These are phyloP conservation scores for Chlamydomonas reinhardtii DNA, from an alignment of 163 green algal genomes.

Conservation along the genomic window DNA sequence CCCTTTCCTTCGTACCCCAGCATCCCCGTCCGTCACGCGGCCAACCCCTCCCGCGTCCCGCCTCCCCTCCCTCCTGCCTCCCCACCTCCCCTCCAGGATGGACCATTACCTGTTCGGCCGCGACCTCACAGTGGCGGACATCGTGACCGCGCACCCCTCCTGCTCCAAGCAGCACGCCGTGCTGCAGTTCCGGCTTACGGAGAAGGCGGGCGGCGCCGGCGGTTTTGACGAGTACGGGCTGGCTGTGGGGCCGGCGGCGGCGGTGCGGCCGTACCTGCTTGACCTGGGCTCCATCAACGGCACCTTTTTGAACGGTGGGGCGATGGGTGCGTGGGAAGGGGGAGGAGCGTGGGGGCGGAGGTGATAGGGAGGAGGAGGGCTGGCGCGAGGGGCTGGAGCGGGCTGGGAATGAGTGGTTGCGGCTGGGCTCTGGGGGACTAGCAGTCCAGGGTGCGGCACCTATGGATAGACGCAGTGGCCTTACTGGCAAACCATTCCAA, in stretches of 20 bases:
- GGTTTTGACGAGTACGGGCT: background rate
- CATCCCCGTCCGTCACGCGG: no score
- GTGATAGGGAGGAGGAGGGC: no score
- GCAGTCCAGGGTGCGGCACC: no score
- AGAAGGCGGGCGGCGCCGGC: conserved; percentile 24
- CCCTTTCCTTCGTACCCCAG: no score
- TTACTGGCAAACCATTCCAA: no score
- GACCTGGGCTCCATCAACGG: conserved; percentile 95
- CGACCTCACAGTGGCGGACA: conserved; percentile 89
- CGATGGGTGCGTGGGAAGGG: no score
- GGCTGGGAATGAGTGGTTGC: no score
- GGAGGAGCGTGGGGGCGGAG: no score
- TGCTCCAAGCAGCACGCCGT: conserved; percentile 98
- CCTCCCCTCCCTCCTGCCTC: background rate
- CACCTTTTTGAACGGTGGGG: conserved; percentile 88
- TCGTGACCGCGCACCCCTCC: conserved; percentile 97
- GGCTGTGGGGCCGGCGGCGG: background rate
- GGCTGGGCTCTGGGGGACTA: no score
- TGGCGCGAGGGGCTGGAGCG: no score
- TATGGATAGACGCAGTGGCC: no score
- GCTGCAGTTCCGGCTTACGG: conserved; percentile 81
- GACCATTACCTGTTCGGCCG: conserved; percentile 93
- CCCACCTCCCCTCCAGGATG: conserved; percentile 8
- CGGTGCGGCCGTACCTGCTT: conserved; percentile 91
- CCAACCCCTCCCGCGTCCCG: background rate